Conservation (phyloP, 768 basidiomycete species). For the Russula ochroleuca region DNA sequence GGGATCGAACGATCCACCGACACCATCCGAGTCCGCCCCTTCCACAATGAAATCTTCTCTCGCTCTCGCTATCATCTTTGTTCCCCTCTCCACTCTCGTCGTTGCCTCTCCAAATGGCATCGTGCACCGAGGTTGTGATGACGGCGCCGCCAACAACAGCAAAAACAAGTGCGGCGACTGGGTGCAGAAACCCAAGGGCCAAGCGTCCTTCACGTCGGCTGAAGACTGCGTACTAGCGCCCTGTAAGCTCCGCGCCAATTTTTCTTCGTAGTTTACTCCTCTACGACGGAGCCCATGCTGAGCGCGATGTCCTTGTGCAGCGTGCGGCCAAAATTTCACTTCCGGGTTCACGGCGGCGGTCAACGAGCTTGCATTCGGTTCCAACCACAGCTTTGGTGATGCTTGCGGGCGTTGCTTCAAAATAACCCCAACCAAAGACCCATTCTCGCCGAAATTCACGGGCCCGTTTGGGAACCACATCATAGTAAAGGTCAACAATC, state of each 20-base stretch:
- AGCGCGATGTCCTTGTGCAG: slow-evolving; percentile 29
- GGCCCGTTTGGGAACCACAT: slow-evolving; percentile 49
- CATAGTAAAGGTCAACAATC: slow-evolving; percentile 48
- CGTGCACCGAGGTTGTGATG: background rate
- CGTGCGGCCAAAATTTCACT: slow-evolving; percentile 47
- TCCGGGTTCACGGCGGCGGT: slow-evolving; percentile 54
- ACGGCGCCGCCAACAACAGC: no score
- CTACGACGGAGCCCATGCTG: background rate
- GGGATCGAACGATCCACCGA: background rate
- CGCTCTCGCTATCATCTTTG: background rate
- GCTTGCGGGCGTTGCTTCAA: slow-evolving; percentile 61
- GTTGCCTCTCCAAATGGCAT: background rate
- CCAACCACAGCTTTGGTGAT: slow-evolving; percentile 49
- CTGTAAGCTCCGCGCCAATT: slow-evolving; percentile 34
- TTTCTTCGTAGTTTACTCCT: background rate
- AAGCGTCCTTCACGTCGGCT: slow-evolving; percentile 56
- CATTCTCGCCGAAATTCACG: slow-evolving; percentile 46
- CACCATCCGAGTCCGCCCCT: background rate
- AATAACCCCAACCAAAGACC: slow-evolving; percentile 47
- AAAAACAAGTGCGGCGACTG: background rate
- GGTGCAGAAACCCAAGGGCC: slow-evolving; percentile 48
- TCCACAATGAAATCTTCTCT: slow-evolving; percentile 1
- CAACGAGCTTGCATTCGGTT: slow-evolving; percentile 53
- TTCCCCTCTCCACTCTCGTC: background rate
- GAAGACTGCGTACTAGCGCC: slow-evolving; percentile 44